These are phyloP conservation scores for Haematococcus lacustris DNA, from an alignment of 139 green algal genomes.

Conservation along the genomic window DNA sequence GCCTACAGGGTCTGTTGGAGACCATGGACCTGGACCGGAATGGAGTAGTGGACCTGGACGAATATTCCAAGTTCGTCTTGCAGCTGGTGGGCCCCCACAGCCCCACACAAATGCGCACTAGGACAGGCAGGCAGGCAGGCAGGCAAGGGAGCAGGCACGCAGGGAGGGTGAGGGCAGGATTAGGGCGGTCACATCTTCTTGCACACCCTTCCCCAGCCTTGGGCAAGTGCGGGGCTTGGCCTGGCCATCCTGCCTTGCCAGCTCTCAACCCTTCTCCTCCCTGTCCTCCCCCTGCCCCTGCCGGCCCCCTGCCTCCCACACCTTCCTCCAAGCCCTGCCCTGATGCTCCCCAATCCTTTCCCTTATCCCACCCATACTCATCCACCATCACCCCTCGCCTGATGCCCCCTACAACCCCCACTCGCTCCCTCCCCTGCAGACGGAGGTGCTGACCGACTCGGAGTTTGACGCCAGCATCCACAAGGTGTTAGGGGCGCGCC, in stretches of 20 bases:
- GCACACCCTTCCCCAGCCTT: too few relatives aligned
- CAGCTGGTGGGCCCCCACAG: constrained; percentile 12
- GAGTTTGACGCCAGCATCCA: constrained; percentile 21
- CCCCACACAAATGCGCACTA: not conserved
- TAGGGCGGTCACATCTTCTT: too few relatives aligned
- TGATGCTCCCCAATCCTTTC: not conserved
- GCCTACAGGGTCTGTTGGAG: constrained; percentile 1
- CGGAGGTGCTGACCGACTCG: constrained; percentile 9
- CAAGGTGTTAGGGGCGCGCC: constrained; percentile 9
- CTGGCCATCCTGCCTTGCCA: not conserved
- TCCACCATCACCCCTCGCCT: not conserved
- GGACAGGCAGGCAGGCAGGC: not conserved
- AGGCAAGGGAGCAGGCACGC: not conserved
- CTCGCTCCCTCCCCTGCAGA: not conserved
- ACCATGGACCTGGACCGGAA: constrained; percentile 11
- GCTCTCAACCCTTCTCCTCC: not conserved
- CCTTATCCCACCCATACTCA: not conserved
- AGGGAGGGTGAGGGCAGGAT: not conserved
- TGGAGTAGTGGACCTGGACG: constrained; percentile 1
- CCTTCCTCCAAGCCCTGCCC: not conserved
- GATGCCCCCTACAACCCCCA: not conserved
- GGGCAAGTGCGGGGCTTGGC: too few relatives aligned
- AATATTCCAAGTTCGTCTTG: constrained; percentile 12
- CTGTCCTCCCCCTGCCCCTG: not conserved
- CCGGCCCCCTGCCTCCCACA: not conserved